Base-by-base conservation (phyloP, 495 filamentous ascomycete genomes). In the Talaromyces proteolyticus region DNA sequence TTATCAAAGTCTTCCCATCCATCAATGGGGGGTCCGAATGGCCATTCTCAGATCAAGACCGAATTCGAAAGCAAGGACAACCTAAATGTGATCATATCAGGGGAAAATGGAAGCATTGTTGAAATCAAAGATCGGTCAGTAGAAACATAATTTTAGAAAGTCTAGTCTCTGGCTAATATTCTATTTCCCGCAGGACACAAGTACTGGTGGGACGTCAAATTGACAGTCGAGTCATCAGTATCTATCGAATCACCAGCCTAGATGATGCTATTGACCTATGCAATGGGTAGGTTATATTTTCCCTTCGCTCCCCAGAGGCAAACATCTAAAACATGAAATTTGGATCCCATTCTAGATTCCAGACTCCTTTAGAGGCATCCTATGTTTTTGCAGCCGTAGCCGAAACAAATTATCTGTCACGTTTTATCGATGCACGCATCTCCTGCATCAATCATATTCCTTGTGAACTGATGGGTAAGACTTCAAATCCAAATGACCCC, bases 361-460 rank as follows among this genome's bases (percentile, higher is more conserved):
- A 50, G 47, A 57, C 57, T 0, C 29, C 34, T 20, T 57, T 75
- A 14, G 63, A 75, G 8, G 73, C 76, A 20, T 65, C 69, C 7
- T 80, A 78, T 49, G 60, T 73, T 49, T 81, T 79, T 49, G 73
- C 73, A 17, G 63, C 64, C 10, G 62, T 68, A 8, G 25, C 65
- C 0, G 60, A 71, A 14, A 73, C 70, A 16, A 79, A 79, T 52
- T 80, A 80, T 42, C 62, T 81, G 6, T 63, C 69, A 16, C 75
- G 78, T 47, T 77, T 74, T 53, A 66, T 81, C 25, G 63, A 69
- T 41, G 58, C 70, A 20, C 59, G 68, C 6, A 58, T 69, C 20
- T 68, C 75, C 0, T 75, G 64, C 54, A 62, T 76, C 47, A 80
- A 80, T 64, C 74, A 78, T 38, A 65, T 79, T 6, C 76, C 77